These are phyloP conservation scores for Aspergillus sclerotioniger DNA, from an alignment of 495 filamentous ascomycete species.

Conservation along the genomic window DNA sequence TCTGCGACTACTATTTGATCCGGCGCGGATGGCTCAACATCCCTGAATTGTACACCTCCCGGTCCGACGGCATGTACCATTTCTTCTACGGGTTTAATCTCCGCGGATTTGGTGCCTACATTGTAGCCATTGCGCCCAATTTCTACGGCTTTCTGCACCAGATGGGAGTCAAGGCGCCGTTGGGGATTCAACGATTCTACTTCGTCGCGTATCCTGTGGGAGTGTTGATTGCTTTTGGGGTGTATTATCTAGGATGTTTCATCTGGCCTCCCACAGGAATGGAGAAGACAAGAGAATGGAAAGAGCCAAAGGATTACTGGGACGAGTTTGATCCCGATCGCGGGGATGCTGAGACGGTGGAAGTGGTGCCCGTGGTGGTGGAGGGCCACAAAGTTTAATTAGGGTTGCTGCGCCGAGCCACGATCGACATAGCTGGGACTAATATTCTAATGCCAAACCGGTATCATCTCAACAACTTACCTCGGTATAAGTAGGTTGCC, in stretches of 20 bases:
- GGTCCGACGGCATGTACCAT: conserved; percentile 20
- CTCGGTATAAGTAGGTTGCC: no score
- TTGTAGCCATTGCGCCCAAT: conserved; percentile 30
- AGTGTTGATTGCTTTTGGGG: conserved; percentile 25
- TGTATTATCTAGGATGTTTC: conserved; percentile 24
- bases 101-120: conserved; percentile 25
- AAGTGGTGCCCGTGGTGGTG: neutral
- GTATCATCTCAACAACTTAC: neutral
- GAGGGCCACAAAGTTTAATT: neutral
- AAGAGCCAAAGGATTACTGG: conserved; percentile 34
- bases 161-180: conserved; percentile 34
- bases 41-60: conserved; percentile 26
- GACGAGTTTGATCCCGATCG: conserved; percentile 21
- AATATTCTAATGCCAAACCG: no score
- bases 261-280: conserved; percentile 18
- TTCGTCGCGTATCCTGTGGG: conserved; percentile 36
- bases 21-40: conserved; percentile 28
- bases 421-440: no score
- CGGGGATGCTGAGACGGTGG: neutral
- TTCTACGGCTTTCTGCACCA: conserved; percentile 40
- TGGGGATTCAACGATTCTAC: conserved; percentile 31
- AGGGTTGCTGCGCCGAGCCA: neutral
- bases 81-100: conserved; percentile 25
- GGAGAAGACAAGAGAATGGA: conserved; percentile 26
- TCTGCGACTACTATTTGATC: conserved; percentile 35